Percentiles rank a stretch among this genome's conserved stretches.
phyloP scores from a whole-genome alignment of 495 filamentous ascomycete species.

The Pseudevernia furfuracea region DNA sequence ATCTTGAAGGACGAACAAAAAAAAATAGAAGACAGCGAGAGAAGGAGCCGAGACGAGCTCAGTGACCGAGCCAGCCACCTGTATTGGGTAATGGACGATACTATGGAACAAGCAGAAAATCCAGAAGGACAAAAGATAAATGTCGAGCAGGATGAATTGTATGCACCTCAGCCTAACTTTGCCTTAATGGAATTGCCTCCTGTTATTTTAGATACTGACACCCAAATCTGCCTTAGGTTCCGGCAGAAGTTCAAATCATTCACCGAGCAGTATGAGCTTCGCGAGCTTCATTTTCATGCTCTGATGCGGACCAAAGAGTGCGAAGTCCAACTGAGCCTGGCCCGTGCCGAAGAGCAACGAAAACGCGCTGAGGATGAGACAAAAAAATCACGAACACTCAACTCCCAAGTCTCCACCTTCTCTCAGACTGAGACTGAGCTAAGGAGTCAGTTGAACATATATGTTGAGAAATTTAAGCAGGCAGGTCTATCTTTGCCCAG shows the following conservation, averaged over 20 bases:
- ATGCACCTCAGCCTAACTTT: constrained; percentile 26
- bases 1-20: constrained; percentile 75
- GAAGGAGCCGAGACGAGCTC: constrained; percentile 69
- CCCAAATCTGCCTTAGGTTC: constrained; percentile 48
- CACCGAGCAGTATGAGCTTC: constrained; percentile 89
- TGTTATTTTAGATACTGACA: constrained; percentile 1
- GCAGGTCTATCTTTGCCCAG: constrained; percentile 28
- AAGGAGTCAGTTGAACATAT: constrained; percentile 91
- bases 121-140: constrained; percentile 65
- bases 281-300: constrained; percentile 84
- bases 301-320: constrained; percentile 88
- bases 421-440: constrained; percentile 92
- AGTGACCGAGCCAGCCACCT: constrained; percentile 73
- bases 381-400: constrained; percentile 70
- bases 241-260: constrained; percentile 86
- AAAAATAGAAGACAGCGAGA: constrained; percentile 73
- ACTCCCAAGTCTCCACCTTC: constrained; percentile 87
- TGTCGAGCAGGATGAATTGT: constrained; percentile 84
- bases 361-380: constrained; percentile 77
- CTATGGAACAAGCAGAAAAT: constrained; percentile 69
- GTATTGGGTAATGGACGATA: constrained; percentile 71
- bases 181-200: background rate
- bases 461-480: constrained; percentile 99
- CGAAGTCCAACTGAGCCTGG: constrained; percentile 87
- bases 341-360: constrained; percentile 78